A percentile compares a stretch with the other conserved stretches of the same genome.
phyloP scores from a whole-genome alignment of 768 basidiomycete species.

The Leccinum disarticulatum region DNA sequence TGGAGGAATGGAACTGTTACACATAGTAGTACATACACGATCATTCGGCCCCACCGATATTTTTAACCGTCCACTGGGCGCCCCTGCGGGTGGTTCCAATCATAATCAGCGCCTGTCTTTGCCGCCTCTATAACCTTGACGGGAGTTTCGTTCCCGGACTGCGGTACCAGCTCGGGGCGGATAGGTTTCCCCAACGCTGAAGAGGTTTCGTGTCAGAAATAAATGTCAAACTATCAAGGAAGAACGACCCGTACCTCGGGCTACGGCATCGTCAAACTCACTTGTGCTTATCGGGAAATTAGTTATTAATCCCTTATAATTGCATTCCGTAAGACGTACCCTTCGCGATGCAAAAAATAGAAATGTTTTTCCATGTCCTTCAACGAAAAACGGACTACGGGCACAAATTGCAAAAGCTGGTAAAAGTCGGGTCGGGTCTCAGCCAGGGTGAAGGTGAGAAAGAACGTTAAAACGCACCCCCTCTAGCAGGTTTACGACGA shows the following conservation, averaged over 20 bases:
- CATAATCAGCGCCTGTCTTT: slow-evolving; percentile 1
- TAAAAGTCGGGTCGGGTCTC: not conserved
- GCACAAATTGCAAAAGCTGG: slow-evolving; percentile 21
- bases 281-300: slow-evolving; percentile 12
- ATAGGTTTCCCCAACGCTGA: slow-evolving; percentile 20
- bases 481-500: slow-evolving; percentile 29
- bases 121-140: slow-evolving; percentile 14
- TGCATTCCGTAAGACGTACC: slow-evolving; percentile 16
- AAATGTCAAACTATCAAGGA: not conserved
- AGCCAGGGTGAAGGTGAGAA: not conserved
- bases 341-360: slow-evolving; percentile 23
- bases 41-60: slow-evolving; percentile 6
- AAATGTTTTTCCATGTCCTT: slow-evolving; percentile 24
- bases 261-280: slow-evolving; percentile 25
- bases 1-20: slow-evolving; percentile 2
- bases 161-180: slow-evolving; percentile 24
- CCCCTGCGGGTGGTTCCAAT: slow-evolving; percentile 23
- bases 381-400: slow-evolving; percentile 18
- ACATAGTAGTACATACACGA: not conserved
- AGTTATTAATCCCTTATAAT: slow-evolving; percentile 1
- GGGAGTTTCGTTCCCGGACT: slow-evolving; percentile 1
- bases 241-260: slow-evolving; percentile 19
- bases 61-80: slow-evolving; percentile 2
- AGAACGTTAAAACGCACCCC: slow-evolving; percentile 25
- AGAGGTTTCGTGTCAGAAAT: slow-evolving; percentile 10